Conservation (phyloP, 441 rosid genomes). For the Croton laevigatus region DNA sequence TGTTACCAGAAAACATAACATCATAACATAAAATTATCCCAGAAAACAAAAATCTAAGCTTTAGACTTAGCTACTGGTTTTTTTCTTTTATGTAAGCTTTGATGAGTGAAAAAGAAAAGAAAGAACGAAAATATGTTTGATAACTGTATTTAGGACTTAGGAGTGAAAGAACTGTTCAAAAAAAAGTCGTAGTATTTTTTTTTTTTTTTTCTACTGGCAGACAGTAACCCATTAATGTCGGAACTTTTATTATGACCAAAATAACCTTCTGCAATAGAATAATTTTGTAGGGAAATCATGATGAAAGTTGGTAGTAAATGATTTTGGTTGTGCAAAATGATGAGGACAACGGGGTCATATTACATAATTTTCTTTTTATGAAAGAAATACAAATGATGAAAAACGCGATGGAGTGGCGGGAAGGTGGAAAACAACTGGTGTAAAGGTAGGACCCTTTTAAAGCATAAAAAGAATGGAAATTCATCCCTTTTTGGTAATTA, state of each 20-base stretch:
- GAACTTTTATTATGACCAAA: neutral
- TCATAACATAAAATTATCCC: conserved; percentile 11
- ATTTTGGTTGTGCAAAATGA: neutral
- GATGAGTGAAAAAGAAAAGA: neutral
- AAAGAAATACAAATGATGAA: neutral
- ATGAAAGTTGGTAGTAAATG: neutral
- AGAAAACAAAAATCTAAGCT: neutral
- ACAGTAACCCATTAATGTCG: neutral
- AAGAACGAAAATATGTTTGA: neutral
- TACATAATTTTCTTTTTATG: neutral
- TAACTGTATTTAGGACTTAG: neutral
- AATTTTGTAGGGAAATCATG: too few species aligned
- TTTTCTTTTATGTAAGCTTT: neutral
- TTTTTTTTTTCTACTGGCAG: neutral
- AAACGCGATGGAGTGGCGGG: neutral
- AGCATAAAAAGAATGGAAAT: neutral
- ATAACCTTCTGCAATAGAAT: neutral
- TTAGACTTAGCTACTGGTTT: neutral
- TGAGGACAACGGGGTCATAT: neutral
- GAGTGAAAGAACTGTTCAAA: neutral
- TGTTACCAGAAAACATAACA: conserved; percentile 24
- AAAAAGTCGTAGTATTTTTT: too few species aligned
- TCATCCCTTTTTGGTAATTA: neutral
- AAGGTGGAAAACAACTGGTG: conserved; percentile 23
- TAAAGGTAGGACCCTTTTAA: neutral